Conservation (phyloP, 805 yeast species). For the Barnettozyma sucrosica region DNA sequence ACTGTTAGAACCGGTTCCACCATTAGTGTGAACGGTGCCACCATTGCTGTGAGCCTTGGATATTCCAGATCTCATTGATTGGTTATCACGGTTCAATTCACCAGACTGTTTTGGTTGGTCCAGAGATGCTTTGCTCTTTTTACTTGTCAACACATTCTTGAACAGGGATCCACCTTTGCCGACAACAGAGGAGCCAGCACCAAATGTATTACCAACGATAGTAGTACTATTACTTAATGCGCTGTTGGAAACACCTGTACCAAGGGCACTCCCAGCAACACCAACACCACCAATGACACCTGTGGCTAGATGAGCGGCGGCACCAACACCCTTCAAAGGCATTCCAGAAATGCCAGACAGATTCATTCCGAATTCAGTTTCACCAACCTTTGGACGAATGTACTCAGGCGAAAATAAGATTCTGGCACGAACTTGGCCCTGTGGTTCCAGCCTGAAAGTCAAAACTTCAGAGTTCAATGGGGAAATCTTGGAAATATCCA, state of each 20-base stretch:
- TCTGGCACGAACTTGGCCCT: slow-evolving; percentile 51
- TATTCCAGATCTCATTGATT: slow-evolving; percentile 32
- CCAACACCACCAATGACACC: slow-evolving; percentile 38
- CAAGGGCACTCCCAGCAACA: slow-evolving; percentile 36
- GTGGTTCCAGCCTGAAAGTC: slow-evolving; percentile 50
- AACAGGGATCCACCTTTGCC: slow-evolving; percentile 41
- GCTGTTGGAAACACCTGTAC: slow-evolving; percentile 41
- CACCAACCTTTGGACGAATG: slow-evolving; percentile 50
- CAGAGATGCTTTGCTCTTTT: slow-evolving; percentile 19
- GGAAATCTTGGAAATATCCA: slow-evolving; percentile 47
- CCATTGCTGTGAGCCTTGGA: slow-evolving; percentile 2
- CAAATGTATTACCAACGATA: neutral
- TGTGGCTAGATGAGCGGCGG: slow-evolving; percentile 35
- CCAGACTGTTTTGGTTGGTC: slow-evolving; percentile 13
- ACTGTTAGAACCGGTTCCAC: slow-evolving; percentile 5
- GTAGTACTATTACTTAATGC: slow-evolving; percentile 38
- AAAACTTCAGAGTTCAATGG: slow-evolving; percentile 41
- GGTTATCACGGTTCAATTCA: slow-evolving; percentile 26
- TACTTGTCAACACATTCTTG: slow-evolving; percentile 29
- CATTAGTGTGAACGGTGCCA: neutral
- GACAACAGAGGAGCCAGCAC: slow-evolving; percentile 36
- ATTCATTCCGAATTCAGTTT: slow-evolving; percentile 37
- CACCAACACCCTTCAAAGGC: slow-evolving; percentile 43
- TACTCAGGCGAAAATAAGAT: slow-evolving; percentile 61
- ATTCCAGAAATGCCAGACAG: slow-evolving; percentile 36